Base-by-base conservation (phyloP, 768 basidiomycete genomes). In the Amyloporia xantha region DNA sequence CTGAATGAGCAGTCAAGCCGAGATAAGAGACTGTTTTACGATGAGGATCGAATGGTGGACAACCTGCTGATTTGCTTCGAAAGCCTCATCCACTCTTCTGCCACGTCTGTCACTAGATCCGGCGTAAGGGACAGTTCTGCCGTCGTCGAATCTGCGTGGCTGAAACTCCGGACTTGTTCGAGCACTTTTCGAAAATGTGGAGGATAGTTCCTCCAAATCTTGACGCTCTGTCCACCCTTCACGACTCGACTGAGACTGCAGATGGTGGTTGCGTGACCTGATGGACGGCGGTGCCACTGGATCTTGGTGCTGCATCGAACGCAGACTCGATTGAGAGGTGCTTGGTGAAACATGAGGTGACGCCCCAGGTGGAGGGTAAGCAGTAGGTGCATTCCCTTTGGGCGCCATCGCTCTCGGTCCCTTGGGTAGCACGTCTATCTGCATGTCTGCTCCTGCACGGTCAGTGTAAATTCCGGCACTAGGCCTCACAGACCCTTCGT, bases 381-480 rank as follows among this genome's bases (percentile, higher is more conserved):
- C 9, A 43, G 15, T 19, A 7, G 35, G 44, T 36, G 39, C 44
- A 3, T 45, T 40, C 7, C 49, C 53, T 15, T 48, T 44, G 38
- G 12, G 9, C 12, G 60, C 48, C 68, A 67, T 66, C 6, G 66
- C 66, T 44, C 69, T 51, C 19, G 68, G 66, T 5, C 59, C 65
- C 19, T 54, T 59, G 5, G 56, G 61, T 6, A 53, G 24, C 41
- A 61, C 39, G 10, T 46, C 70, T n/a, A 60, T 66, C 23, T 27
- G 47, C 54, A 55, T 49, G 44, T 51, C 41, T 41, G 45, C 38
- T 4, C 44, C 23, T 46, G 51, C 52, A 28, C 61, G 58, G 39
- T 69, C 67, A 37, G 64, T 53, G 52, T 71, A 66, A 61, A 64
- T 65, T 5, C 60, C 65, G 25, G 58, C 50, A 19, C 48, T 50